phyloP scores from a whole-genome alignment of 1,139 yeast genomes.

The Meyerozyma smithsonii region DNA sequence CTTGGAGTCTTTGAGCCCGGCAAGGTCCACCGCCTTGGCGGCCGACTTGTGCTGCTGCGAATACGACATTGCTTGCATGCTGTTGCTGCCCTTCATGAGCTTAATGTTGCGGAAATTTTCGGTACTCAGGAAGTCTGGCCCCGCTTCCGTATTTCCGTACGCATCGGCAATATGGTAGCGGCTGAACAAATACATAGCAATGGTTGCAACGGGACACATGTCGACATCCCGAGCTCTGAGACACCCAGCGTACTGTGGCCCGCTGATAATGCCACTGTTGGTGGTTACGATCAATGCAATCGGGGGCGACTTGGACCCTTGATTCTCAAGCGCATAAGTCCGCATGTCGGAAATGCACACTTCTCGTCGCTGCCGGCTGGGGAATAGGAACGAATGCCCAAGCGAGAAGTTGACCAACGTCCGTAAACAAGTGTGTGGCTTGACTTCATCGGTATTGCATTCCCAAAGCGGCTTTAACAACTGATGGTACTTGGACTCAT shows the following conservation, averaged over 20 bases:
- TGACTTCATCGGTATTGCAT: background rate
- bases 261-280: constrained; percentile 3
- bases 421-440: constrained; percentile 12
- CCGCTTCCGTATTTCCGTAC: constrained; percentile 13
- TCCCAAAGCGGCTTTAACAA: background rate
- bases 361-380: constrained; percentile 21
- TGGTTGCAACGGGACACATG: constrained; percentile 27
- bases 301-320: constrained; percentile 1
- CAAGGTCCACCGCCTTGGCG: constrained; percentile 17
- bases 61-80: constrained; percentile 20
- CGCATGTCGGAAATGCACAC: constrained; percentile 20
- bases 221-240: constrained; percentile 25
- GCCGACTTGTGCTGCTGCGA: constrained; percentile 27
- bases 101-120: constrained; percentile 16
- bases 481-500: background rate
- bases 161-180: constrained; percentile 29
- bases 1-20: constrained; percentile 18
- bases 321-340: background rate
- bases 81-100: constrained; percentile 24
- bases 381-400: constrained; percentile 19
- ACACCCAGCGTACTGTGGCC: constrained; percentile 19
- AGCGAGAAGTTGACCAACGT: constrained; percentile 26
- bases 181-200: constrained; percentile 26
- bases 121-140: constrained; percentile 3
- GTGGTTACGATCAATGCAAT: background rate